Percentiles rank a stretch among this genome's conserved stretches.
These are phyloP conservation scores for Sphagnum tenellum DNA, from an alignment of 225 moss, liverwort and hornwort genomes.

Conservation along the genomic window DNA sequence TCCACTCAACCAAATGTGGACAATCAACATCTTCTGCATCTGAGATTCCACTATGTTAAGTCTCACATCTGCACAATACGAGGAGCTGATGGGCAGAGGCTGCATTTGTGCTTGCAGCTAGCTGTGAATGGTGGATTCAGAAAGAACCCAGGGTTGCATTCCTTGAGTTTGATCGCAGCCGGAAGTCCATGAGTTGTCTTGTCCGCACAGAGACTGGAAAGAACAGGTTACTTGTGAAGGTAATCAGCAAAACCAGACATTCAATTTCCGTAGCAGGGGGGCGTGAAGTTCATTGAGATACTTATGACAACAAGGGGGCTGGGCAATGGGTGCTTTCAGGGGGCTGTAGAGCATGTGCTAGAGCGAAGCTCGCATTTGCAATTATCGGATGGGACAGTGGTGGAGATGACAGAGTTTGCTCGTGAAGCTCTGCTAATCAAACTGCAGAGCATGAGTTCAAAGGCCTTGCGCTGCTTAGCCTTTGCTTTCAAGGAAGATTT, in stretches of 20 bases:
- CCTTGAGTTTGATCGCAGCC: constrained; percentile 16
- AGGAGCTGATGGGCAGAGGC: no score
- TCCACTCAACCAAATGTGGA: no score
- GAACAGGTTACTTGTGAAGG: constrained; percentile 23
- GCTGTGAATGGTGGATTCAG: constrained; percentile 68
- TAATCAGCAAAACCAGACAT: constrained; percentile 19
- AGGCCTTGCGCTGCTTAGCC: constrained; percentile 12
- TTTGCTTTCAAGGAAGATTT: constrained; percentile 16
- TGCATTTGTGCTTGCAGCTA: constrained; percentile 23
- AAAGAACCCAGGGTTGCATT: constrained; percentile 41
- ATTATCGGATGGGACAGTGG: constrained; percentile 12
- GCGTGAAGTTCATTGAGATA: no score
- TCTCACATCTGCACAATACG: no score
- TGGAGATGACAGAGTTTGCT: constrained; percentile 2
- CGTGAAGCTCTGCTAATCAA: constrained; percentile 8
- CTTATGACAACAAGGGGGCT: constrained; percentile 25
- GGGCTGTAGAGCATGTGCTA: constrained; percentile 12
- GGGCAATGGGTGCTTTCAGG: constrained; percentile 71
- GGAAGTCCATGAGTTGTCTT: constrained; percentile 22
- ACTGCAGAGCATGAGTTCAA: constrained; percentile 5
- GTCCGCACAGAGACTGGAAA: constrained; percentile 1
- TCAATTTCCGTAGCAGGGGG: constrained; percentile 9
- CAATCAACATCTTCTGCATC: no score
- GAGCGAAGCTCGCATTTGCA: constrained; percentile 13
- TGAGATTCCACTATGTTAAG: no score